Conservation (phyloP, 768 basidiomycete genomes). For the Naganishia friedmannii region DNA sequence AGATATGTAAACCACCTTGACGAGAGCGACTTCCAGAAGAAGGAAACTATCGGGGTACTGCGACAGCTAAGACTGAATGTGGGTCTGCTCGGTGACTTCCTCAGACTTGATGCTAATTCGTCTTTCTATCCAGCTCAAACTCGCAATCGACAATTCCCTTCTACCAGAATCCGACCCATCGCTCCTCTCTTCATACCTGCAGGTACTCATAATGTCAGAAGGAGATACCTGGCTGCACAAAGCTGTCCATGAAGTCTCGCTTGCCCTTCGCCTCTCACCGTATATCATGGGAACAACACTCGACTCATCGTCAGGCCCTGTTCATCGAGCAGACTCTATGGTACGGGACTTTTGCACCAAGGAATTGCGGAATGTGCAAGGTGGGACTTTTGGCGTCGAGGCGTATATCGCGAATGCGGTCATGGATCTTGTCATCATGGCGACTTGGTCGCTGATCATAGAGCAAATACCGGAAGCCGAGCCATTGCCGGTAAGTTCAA, state of each 20-base stretch:
- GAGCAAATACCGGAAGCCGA: conserved; percentile 59
- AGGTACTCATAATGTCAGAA: conserved; percentile 94
- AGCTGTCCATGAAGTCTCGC: conserved; percentile 65
- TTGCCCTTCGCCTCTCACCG: conserved; percentile 57
- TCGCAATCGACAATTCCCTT: conserved; percentile 85
- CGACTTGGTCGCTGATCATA: conserved; percentile 68
- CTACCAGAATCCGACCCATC: conserved; percentile 56
- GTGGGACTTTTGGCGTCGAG: conserved; percentile 65
- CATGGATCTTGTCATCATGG: conserved; percentile 76
- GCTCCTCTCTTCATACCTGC: conserved; percentile 85
- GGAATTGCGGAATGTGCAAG: conserved; percentile 65
- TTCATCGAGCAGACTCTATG: conserved; percentile 68
- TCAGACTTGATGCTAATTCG: not conserved
- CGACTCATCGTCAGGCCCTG: conserved; percentile 59
- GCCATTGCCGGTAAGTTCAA: conserved; percentile 65
- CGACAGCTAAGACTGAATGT: conserved; percentile 62
- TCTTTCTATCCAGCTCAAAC: conserved; percentile 73
- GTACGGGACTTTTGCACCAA: conserved; percentile 82
- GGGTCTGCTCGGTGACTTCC: conserved; percentile 4
- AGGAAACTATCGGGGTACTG: conserved; percentile 67
- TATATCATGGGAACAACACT: conserved; percentile 26
- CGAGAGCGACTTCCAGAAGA: conserved; percentile 68
- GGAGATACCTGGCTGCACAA: conserved; percentile 84
- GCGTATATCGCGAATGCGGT: conserved; percentile 74
- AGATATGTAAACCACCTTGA: conserved; percentile 80